A percentile compares a stretch with the other conserved stretches of the same genome.
phyloP scores from a whole-genome alignment of 2,329 filamentous ascomycete species.

The Apiospora sp. region DNA sequence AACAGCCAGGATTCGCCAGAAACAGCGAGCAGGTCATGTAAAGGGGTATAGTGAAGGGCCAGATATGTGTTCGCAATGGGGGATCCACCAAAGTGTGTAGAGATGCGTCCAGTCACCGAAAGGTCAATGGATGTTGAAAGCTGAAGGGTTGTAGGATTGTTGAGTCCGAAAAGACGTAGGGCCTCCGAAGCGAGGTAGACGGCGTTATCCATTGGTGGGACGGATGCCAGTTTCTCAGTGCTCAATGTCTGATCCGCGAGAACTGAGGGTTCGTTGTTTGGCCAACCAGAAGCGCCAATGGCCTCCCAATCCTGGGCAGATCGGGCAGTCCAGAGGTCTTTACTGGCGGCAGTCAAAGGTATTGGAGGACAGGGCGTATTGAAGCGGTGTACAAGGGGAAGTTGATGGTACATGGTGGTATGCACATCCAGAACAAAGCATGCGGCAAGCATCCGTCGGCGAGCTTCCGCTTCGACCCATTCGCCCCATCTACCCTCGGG shows the following conservation, averaged over 20 bases:
- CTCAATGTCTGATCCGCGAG: slow-evolving; percentile 45
- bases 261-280: slow-evolving; percentile 38
- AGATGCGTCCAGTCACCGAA: slow-evolving; percentile 42
- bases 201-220: slow-evolving; percentile 37
- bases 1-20: slow-evolving; percentile 67
- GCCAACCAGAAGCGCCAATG: slow-evolving; percentile 38
- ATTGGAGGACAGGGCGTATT: slow-evolving; percentile 48
- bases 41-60: slow-evolving; percentile 65
- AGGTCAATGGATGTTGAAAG: slow-evolving; percentile 33
- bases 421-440: slow-evolving; percentile 67
- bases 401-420: slow-evolving; percentile 62
- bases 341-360: slow-evolving; percentile 54
- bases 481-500: slow-evolving; percentile 53
- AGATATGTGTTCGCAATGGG: slow-evolving; percentile 61
- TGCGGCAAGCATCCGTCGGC: slow-evolving; percentile 60
- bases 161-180: slow-evolving; percentile 38
- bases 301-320: slow-evolving; percentile 56
- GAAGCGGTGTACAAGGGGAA: slow-evolving; percentile 49
- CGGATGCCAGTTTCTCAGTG: slow-evolving; percentile 44
- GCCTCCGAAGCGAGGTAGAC: slow-evolving; percentile 41
- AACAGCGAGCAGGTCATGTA: slow-evolving; percentile 64
- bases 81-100: slow-evolving; percentile 53
- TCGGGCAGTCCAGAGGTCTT: slow-evolving; percentile 58
- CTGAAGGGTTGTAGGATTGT: slow-evolving; percentile 33
- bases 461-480: slow-evolving; percentile 62